A percentile compares a stretch with the other conserved stretches of the same genome.
Conservation (phyloP, 805 yeast species). For the Spathaspora girioi region DNA sequence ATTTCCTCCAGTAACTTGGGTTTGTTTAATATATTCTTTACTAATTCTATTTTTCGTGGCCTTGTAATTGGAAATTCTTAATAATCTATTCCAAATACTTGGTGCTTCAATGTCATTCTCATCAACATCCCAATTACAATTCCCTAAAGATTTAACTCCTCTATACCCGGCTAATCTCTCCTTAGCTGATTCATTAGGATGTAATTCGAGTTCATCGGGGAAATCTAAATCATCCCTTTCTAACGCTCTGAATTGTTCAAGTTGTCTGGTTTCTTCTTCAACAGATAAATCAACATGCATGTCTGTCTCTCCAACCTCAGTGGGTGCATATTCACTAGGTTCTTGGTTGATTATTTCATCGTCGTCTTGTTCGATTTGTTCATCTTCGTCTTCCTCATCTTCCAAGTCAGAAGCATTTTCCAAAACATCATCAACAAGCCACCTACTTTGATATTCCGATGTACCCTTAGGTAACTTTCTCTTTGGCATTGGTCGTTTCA, state of each 20-base stretch:
- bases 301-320: slow-evolving; percentile 50
- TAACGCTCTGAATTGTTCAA: slow-evolving; percentile 59
- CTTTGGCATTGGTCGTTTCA: background rate
- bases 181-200: slow-evolving; percentile 70
- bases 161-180: slow-evolving; percentile 76
- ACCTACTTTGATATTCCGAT: slow-evolving; percentile 72
- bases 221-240: slow-evolving; percentile 86
- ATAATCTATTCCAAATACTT: slow-evolving; percentile 67
- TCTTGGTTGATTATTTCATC: slow-evolving; percentile 15
- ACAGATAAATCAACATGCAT: slow-evolving; percentile 69
- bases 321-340: slow-evolving; percentile 35
- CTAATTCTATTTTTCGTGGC: slow-evolving; percentile 66
- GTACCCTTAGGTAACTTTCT: slow-evolving; percentile 58
- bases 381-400: slow-evolving; percentile 25
- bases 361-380: slow-evolving; percentile 22
- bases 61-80: slow-evolving; percentile 72
- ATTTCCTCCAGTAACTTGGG: slow-evolving; percentile 53
- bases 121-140: slow-evolving; percentile 83
- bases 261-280: slow-evolving; percentile 81
- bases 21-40: slow-evolving; percentile 52
- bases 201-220: slow-evolving; percentile 91
- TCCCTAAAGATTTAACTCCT: slow-evolving; percentile 79
- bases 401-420: slow-evolving; percentile 40
- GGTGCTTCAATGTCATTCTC: slow-evolving; percentile 79
- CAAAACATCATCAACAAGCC: slow-evolving; percentile 61